Percentiles rank a stretch among this genome's conserved stretches.
Evolutionary conservation across 345 rosid species (phyloP).

Genomic region (Citrus mangshanensis): DNA sequence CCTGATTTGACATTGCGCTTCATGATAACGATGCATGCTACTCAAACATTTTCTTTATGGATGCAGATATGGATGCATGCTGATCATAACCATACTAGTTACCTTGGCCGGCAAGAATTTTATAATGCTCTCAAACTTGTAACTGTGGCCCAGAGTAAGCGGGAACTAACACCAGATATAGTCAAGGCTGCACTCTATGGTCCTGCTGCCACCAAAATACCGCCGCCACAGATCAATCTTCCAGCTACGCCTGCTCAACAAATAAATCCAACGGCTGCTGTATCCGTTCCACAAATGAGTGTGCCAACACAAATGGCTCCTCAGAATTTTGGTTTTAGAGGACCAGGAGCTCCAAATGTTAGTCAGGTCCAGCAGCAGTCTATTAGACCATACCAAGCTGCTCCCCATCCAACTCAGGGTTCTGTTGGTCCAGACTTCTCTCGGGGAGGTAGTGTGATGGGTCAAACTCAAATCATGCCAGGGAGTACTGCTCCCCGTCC

Average conservation of each 20-base stretch:
- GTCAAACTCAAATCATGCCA: conserved; percentile 42
- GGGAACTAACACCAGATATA: conserved; percentile 88
- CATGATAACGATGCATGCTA: background rate
- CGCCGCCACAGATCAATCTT: conserved; percentile 84
- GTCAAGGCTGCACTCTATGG: conserved; percentile 91
- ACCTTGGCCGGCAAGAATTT: conserved; percentile 84
- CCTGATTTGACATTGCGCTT: background rate
- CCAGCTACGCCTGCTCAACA: conserved; percentile 48
- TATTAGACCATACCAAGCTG: conserved; percentile 53
- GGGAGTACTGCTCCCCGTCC: conserved; percentile 36
- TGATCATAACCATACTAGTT: conserved; percentile 72
- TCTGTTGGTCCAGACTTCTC: conserved; percentile 41
- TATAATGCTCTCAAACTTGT: conserved; percentile 86
- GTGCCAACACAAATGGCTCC: conserved; percentile 30
- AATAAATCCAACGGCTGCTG: conserved; percentile 33
- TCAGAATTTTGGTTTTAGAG: conserved; percentile 58
- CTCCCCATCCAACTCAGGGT: conserved; percentile 47
- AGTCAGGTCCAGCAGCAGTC: conserved; percentile 48
- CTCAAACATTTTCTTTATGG: conserved; percentile 18
- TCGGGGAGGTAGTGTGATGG: conserved; percentile 42
- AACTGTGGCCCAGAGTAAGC: conserved; percentile 96
- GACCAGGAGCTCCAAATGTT: conserved; percentile 53
- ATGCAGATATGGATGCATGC: conserved; percentile 85
- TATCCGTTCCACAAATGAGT: conserved; percentile 36
- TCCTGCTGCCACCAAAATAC: conserved; percentile 96